Evolutionary conservation across 352 stramenopile species (phyloP), one percentile per base, ranked within the genome.

Genomic region (Phytopythium cucurbitacearum): DNA sequence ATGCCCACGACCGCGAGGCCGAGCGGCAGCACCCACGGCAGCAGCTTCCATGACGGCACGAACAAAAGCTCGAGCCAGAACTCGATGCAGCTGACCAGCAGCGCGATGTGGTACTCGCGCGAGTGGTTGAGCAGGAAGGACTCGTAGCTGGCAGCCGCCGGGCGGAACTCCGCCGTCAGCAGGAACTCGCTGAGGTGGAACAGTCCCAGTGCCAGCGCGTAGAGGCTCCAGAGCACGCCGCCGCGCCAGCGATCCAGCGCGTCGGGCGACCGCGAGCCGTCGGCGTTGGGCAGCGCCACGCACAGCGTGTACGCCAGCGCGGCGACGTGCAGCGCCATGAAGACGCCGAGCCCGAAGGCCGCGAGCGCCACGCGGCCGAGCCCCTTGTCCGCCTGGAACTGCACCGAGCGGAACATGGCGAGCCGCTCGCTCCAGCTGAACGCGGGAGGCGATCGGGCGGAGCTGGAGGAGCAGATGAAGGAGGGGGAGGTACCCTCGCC

Each of bases 101-200:
- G 60, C 12, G 90, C 90, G 11, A 93, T 44, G 53, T 95, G 89
- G 60, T 97, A 97, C 55, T 92, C 86, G 35, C 71, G 70, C 71
- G 84, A 96, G 61, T 97, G 90, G 59, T 97, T 95, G 13, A 97
- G 57, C 38, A 97, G 69, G 60, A 96, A 97, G 2, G 89, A 94
- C 51, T 95, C 84, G 46, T 93, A 94, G 64, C 73, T 87, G 15
- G 91, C 80, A 47, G 73, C 81, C 16, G 68, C 45, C 0, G 85
- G 84, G n/a, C 87, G 86, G 55, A 87, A 96, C 15, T 73, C 79
- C 7, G 83, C 83, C 7, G 85, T 95, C 43, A 89, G 59, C 62
- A 94, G 59, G 56, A 94, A 94, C 69, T 96, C 86, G 55, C 82
- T 73, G 38, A 94, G 52, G 55, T 96, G 86, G 59, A 94, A 96